Evolutionary conservation across 441 rosid genomes (phyloP).

Genomic region (Viola pubescens): DNA sequence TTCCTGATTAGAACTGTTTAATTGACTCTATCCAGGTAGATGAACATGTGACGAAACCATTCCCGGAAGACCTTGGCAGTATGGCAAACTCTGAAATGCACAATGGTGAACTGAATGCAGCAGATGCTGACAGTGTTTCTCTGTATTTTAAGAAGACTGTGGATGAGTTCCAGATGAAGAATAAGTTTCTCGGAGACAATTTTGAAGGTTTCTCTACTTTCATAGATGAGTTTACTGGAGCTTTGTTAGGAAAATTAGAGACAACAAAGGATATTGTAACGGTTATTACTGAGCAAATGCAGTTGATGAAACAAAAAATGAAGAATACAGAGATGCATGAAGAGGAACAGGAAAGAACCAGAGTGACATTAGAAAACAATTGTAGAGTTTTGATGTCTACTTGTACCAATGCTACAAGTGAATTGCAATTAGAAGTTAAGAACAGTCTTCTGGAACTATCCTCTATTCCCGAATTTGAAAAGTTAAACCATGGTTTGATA

Average conservation of each 20-base stretch:
- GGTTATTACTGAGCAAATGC: constrained; percentile 31
- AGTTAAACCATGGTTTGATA: constrained; percentile 20
- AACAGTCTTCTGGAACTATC: constrained; percentile 38
- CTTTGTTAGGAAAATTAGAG: constrained; percentile 39
- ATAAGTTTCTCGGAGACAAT: constrained; percentile 37
- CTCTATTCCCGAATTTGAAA: constrained; percentile 42
- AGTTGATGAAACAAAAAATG: constrained; percentile 48
- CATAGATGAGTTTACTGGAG: constrained; percentile 39
- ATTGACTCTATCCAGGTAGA: constrained; percentile 39
- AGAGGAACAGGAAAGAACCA: constrained; percentile 45
- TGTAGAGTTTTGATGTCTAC: constrained; percentile 44
- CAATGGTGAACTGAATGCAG: constrained; percentile 27
- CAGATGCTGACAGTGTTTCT: constrained; percentile 36
- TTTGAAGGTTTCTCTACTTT: constrained; percentile 42
- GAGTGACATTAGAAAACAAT: constrained; percentile 40
- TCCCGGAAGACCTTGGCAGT: constrained; percentile 33
- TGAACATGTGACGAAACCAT: constrained; percentile 25
- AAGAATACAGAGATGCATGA: constrained; percentile 37
- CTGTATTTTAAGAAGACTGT: constrained; percentile 39
- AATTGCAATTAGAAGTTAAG: constrained; percentile 48
- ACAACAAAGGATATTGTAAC: constrained; percentile 38
- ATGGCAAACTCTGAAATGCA: constrained; percentile 28
- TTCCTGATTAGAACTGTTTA: constrained; percentile 12
- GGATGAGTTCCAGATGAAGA: constrained; percentile 43
- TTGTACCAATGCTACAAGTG: constrained; percentile 47